phyloP scores from a whole-genome alignment of 1,284 basidiomycete genomes.

The Hemileia vastatrix region DNA sequence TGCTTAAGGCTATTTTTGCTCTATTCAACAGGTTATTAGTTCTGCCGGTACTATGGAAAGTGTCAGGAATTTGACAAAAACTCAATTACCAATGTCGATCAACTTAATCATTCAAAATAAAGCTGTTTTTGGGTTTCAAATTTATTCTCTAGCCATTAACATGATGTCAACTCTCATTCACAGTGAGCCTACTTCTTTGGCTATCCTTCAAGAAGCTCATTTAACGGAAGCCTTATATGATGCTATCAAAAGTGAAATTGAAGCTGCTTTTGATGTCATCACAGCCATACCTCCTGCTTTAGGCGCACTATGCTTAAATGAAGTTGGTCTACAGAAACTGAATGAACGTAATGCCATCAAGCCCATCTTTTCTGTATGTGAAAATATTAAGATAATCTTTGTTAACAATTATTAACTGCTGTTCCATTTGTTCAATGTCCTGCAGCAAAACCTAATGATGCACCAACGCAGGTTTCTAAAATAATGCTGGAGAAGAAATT shows the following conservation, averaged over 20 bases:
- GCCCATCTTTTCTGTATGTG: slow-evolving; percentile 72
- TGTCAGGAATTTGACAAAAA: too few relatives aligned
- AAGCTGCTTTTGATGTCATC: slow-evolving; percentile 77
- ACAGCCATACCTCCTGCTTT: slow-evolving; percentile 87
- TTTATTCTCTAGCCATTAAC: slow-evolving; percentile 88
- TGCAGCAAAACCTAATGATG: slow-evolving; percentile 53
- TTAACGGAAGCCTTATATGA: slow-evolving; percentile 82
- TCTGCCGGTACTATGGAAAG: too few relatives aligned
- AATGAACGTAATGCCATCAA: slow-evolving; percentile 66
- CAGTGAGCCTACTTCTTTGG: slow-evolving; percentile 91
- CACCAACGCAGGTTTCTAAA: slow-evolving; percentile 84
- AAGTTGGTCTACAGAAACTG: slow-evolving; percentile 73
- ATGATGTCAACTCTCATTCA: slow-evolving; percentile 97
- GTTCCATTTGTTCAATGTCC: slow-evolving; percentile 53
- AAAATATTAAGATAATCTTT: slow-evolving; percentile 77
- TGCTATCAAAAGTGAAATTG: slow-evolving; percentile 70
- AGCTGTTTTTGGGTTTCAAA: too few relatives aligned
- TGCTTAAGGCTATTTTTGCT: slow-evolving; percentile 85
- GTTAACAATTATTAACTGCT: slow-evolving; percentile 73
- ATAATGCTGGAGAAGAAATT: slow-evolving; percentile 98
- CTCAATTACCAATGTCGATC: too few relatives aligned
- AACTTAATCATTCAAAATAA: too few relatives aligned
- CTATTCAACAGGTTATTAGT: too few relatives aligned
- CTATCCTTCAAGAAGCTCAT: slow-evolving; percentile 81
- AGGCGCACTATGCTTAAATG: slow-evolving; percentile 89